Evolutionary conservation across 306 rosid genomes (phyloP).

Genomic region (Glycyrrhiza uralensis): DNA sequence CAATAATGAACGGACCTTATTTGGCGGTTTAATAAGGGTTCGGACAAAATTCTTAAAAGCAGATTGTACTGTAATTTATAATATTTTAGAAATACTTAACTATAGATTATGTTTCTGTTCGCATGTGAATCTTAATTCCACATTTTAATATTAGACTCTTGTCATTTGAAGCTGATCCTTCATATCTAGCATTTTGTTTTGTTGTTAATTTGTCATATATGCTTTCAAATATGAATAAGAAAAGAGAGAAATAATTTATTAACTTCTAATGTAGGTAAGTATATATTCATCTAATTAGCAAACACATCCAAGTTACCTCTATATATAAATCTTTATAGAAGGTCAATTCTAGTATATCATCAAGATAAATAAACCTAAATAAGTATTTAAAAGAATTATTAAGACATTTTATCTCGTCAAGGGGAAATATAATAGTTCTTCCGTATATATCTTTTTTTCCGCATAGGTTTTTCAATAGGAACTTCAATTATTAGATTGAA

Average conservation of each 20-base stretch:
- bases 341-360: too few species aligned
- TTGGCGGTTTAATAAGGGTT: slow-evolving; percentile 18
- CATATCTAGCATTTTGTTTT: background rate
- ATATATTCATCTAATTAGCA: too few species aligned
- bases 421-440: background rate
- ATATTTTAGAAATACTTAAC: background rate
- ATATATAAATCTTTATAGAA: too few species aligned
- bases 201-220: slow-evolving; percentile 7
- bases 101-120: slow-evolving; percentile 17
- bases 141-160: background rate
- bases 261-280: background rate
- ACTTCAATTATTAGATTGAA: too few species aligned
- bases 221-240: background rate
- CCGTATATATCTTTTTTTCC: background rate
- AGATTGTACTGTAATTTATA: background rate
- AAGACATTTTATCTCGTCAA: background rate
- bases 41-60: background rate
- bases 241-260: background rate
- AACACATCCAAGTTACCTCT: too few species aligned
- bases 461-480: background rate
- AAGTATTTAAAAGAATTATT: background rate
- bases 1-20: background rate
- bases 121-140: slow-evolving; percentile 22
- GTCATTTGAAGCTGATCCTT: slow-evolving; percentile 7
- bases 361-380: too few species aligned